Conservation (phyloP, 192 early-diverging fungal genomes). For the Pecoramyces ruminantium region DNA sequence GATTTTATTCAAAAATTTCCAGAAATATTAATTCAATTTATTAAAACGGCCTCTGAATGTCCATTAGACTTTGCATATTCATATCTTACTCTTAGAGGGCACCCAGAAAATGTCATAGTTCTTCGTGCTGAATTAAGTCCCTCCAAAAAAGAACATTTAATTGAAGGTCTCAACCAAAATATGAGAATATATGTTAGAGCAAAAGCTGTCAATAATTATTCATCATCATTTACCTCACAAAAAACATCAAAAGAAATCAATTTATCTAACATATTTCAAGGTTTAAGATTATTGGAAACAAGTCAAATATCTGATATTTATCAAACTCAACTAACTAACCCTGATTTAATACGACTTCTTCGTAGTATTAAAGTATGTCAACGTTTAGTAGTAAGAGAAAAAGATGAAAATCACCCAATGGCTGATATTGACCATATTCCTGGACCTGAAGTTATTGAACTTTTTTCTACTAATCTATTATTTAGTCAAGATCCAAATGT, state of each 20-base stretch:
- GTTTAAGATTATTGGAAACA: background rate
- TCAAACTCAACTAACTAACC: background rate
- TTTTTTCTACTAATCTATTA: background rate
- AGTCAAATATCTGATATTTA: background rate
- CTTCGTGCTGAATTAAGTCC: background rate
- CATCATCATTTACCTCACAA: too few relatives aligned
- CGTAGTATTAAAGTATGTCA: background rate
- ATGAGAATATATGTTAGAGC: background rate
- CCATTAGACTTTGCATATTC: background rate
- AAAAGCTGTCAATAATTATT: background rate
- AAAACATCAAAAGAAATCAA: background rate
- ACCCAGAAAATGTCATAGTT: background rate
- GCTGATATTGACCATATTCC: background rate
- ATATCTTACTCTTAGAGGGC: background rate
- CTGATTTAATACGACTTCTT: background rate
- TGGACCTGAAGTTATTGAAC: background rate
- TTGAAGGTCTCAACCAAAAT: background rate
- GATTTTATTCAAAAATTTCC: background rate
- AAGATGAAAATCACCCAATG: background rate
- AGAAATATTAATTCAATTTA: background rate
- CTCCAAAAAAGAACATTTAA: background rate
- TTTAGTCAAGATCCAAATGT: background rate
- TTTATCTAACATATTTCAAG: background rate
- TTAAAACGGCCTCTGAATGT: background rate
- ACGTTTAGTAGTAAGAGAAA: background rate